Percentiles rank a stretch among this genome's conserved stretches.
Evolutionary conservation across 345 rosid genomes (phyloP).

Genomic region (Bruguiera gymnorhiza): DNA sequence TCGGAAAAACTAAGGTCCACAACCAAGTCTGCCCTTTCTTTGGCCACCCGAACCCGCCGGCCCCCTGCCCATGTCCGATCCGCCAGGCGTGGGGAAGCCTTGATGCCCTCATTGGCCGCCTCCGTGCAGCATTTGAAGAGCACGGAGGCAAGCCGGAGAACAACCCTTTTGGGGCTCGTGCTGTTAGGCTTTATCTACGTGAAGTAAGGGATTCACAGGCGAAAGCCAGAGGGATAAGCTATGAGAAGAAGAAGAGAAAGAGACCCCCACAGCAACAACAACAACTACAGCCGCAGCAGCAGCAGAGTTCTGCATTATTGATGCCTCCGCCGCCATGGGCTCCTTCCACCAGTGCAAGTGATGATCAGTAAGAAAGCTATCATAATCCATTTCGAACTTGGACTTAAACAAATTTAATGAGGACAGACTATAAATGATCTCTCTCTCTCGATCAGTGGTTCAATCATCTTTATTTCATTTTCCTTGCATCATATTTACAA

Average conservation of each 20-base stretch:
- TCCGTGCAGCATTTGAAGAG: conserved; percentile 92
- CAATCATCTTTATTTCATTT: neutral
- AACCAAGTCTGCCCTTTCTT: conserved; percentile 78
- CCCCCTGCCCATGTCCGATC: conserved; percentile 95
- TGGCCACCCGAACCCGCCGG: conserved; percentile 91
- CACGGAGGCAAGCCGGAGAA: conserved; percentile 89
- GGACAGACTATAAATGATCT: neutral
- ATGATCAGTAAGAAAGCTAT: conserved; percentile 16
- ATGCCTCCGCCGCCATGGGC: neutral
- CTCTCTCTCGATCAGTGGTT: neutral
- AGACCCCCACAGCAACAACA: conserved; percentile 47
- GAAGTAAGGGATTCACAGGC: conserved; percentile 88
- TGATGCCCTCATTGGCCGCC: conserved; percentile 93
- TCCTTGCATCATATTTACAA: too few species aligned
- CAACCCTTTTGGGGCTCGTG: conserved; percentile 94
- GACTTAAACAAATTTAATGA: conserved; percentile 3
- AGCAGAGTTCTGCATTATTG: neutral
- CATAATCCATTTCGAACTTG: neutral
- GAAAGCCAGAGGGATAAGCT: conserved; percentile 93
- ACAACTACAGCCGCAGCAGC: conserved; percentile 21
- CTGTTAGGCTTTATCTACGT: conserved; percentile 85
- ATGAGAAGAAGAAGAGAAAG: conserved; percentile 85
- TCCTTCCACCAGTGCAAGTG: conserved; percentile 4
- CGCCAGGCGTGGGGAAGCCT: conserved; percentile 99
- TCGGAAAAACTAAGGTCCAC: conserved; percentile 93